Base-by-base conservation (phyloP, 352 stramenopile genomes). In the Phytopythium mirpurense region DNA sequence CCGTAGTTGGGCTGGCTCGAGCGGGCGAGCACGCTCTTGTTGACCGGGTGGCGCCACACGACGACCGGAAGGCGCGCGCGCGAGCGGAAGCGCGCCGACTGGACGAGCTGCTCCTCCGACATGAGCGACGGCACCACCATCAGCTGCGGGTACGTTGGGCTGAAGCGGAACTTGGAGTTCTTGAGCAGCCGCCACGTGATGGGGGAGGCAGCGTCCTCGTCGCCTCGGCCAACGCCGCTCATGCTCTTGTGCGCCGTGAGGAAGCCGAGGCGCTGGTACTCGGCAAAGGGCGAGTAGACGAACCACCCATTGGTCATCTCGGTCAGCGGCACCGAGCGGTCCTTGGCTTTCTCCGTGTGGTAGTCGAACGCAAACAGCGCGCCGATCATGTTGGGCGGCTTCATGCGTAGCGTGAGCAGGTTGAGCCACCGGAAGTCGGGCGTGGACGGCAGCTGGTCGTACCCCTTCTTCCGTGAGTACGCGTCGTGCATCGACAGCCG, bases 1-100 rank as follows among this genome's bases (percentile, higher is more conserved):
- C 96, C 96, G 34, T 98, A 96, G 62, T 98, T 98, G 3, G 96
- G 96, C 62, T 99, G 96, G 12, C 89, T 92, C 11, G 80, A 97
- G 36, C 96, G 81, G 61, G 91, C 97, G n/a, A 99, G 81, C 38
- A 93, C 86, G 24, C 88, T 93, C 48, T 97, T 96, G 66, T 98
- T 96, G 12, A 83, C 67, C 18, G 83, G 82, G 62, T 95, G 88
- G 9, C 88, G 80, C 90, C 93, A 99, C 10, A 97, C 92, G 3
- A 98, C 77, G 11, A 95, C 83, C 0, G 95, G 94, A 1, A 99
- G 69, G 3, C 96, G 89, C 26, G 89, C 91, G 41, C 93, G 94
- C 26, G 79, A 94, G 18, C 96, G 90, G 68, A 98, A 99, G 11
- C 81, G 71, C 7, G 81, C 83, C 16, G 92, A 93, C 47, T 90